Evolutionary conservation across 495 filamentous ascomycete species (phyloP).

Genomic region (Talaromyces stipitatus): DNA sequence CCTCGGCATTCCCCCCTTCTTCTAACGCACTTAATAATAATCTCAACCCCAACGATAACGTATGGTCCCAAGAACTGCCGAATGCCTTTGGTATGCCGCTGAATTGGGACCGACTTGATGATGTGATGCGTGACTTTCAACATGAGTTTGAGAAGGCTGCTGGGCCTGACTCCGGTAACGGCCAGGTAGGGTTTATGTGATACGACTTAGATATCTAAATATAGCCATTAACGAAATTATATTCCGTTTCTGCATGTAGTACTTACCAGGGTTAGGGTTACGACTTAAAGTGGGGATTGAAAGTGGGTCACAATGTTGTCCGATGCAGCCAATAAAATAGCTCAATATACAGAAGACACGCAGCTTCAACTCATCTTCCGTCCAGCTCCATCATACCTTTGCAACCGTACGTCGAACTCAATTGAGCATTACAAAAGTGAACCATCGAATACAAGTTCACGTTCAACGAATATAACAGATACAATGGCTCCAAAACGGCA

Average conservation of each 20-base stretch:
- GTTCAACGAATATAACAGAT: background rate
- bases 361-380: slow-evolving; percentile 2
- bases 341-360: slow-evolving; percentile 7
- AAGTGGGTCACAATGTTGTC: background rate
- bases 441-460: background rate
- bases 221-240: background rate
- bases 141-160: slow-evolving; percentile 27
- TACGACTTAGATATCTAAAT: background rate
- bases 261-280: background rate
- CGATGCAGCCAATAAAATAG: background rate
- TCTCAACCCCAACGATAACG: background rate
- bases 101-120: slow-evolving; percentile 41
- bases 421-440: background rate
- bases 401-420: background rate
- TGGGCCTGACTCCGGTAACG: slow-evolving; percentile 13
- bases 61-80: background rate
- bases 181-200: background rate
- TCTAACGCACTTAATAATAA: slow-evolving; percentile 1
- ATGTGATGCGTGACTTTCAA: slow-evolving; percentile 44
- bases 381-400: background rate
- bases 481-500: slow-evolving; percentile 46
- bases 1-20: background rate
- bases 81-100: slow-evolving; percentile 11
- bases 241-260: background rate
- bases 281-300: background rate